Conservation (phyloP, 1,284 basidiomycete species). For the Irpex sp. region DNA sequence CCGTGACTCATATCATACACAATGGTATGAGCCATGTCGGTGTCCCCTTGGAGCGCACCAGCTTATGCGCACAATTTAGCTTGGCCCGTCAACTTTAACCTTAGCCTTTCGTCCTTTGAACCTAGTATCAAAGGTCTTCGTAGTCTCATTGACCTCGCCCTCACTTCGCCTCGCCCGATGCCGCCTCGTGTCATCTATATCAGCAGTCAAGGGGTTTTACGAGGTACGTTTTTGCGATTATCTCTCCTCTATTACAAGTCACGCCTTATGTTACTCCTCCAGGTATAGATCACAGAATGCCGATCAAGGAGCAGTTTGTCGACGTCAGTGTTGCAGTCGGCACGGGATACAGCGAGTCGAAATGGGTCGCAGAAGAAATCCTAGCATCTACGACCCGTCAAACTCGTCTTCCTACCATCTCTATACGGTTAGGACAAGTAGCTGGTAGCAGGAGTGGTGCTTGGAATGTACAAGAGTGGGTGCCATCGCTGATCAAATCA, state of each 20-base stretch:
- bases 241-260: not conserved
- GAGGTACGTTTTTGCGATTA: slow-evolving; percentile 15
- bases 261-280: not conserved
- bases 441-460: slow-evolving; percentile 23
- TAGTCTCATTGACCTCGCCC: slow-evolving; percentile 21
- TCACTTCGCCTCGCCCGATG: slow-evolving; percentile 20
- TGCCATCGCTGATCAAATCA: slow-evolving; percentile 24
- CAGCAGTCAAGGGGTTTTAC: slow-evolving; percentile 30
- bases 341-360: slow-evolving; percentile 31
- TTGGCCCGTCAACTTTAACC: slow-evolving; percentile 34
- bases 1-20: slow-evolving; percentile 32
- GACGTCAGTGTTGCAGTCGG: slow-evolving; percentile 20
- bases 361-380: slow-evolving; percentile 32
- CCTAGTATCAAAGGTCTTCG: slow-evolving; percentile 17
- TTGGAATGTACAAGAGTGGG: slow-evolving; percentile 29
- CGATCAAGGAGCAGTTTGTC: slow-evolving; percentile 10
- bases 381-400: slow-evolving; percentile 6
- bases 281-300: slow-evolving; percentile 17
- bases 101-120: slow-evolving; percentile 22
- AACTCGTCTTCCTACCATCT: slow-evolving; percentile 20
- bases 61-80: slow-evolving; percentile 17
- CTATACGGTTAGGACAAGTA: slow-evolving; percentile 29
- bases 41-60: too few species aligned
- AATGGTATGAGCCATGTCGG: slow-evolving; percentile 21
- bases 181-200: slow-evolving; percentile 29